Base-by-base conservation (phyloP, 768 basidiomycete species). In the Mycena amicta region DNA sequence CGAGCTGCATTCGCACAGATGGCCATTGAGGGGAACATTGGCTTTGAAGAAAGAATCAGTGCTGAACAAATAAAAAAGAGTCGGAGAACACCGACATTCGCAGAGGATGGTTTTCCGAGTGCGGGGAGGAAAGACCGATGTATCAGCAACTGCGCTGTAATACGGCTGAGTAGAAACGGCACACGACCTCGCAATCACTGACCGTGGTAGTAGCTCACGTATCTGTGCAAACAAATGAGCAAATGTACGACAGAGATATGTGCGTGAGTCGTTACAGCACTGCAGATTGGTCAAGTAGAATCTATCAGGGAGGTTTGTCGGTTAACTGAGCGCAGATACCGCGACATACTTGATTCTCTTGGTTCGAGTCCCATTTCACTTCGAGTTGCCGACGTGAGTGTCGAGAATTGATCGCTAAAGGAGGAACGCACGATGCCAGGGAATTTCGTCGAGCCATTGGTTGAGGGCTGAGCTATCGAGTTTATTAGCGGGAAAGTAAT, bases 1-100 rank as follows among this genome's bases (percentile, higher is more conserved):
- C 80, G 74, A 16, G 78, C 76, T 1, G 84, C 82, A 57, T 79
- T 81, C 53, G 80, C 75, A 66, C 81, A 83, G 23, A 83, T 74
- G 12, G 74, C 76, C 26, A 80, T 72, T 27, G 77, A 77, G 18
- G 81, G 77, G 33, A 78, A 68, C 12, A 26, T 51, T 4, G 50
- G 40, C 50, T 27, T 13, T 11, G 13, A 31, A 8, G 15, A 12
- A 5, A 11, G 15, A 49, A 37, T 25, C 39, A 20, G 30, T 22
- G 41, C 12, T 29, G 22, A n/a, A 16, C n/a, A 46, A 41, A 15
- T n/a, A 37, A 41, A 25, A 40, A 4, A 26, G 3, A 15, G n/a
- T 23, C 8, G 12, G 8, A 23, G 5, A 27, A 29, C 2, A 51
- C 50, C 18, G 18, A 50, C 57, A 5, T 50, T 50, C 16, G 37